Evolutionary conservation across 169 alveolate species (phyloP), one percentile per base, ranked within the genome.

Genomic region (Fabrea salina): DNA sequence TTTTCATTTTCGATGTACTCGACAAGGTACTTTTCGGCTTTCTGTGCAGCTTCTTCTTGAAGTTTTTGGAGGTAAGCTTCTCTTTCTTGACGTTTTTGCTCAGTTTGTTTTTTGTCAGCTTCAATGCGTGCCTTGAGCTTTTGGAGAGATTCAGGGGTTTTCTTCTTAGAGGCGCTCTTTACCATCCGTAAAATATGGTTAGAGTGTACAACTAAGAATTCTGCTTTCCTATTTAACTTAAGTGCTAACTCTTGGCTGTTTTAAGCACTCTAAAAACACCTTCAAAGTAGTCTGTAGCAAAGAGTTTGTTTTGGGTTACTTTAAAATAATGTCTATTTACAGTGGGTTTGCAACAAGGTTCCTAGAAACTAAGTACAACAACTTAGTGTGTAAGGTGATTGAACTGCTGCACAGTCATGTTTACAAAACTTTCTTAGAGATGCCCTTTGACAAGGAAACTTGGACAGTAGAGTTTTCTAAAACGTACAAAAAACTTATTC

Each of bases 41-140:
- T 43, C 22, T 32, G 39, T 32, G 13, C 58, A n/a, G 76, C 76
- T 19, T 66, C 58, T 66, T 32, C 43, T 5, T 5, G 5, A 37
- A 27, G 32, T n/a, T 51, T 56, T 39, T 32, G 32, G 19, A 19
- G 33, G 4, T 66, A 30, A 37, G n/a, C 56, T 35, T 66, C 76
- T 32, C 32, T 22, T 32, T 66, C 56, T 16, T 33, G 32, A 2
- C 54, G 33, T 33, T 7, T 39, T 66, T 35, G 19, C 33, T 51
- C 54, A 22, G 22, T 35, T n/a, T 32, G 39, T 16, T 25, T 37
- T 2, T 66, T 35, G n/a, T 19, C 27, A n/a, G 25, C 57, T 16
- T 33, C 76, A 30, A 66, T 66, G 16, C 76, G 19, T 27, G 56
- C 54, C 32, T 41, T n/a, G 33, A 66, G 76, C 35, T 66, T 66